Conservation (phyloP, 495 filamentous ascomycete species). For the Podospora fimiseda region DNA sequence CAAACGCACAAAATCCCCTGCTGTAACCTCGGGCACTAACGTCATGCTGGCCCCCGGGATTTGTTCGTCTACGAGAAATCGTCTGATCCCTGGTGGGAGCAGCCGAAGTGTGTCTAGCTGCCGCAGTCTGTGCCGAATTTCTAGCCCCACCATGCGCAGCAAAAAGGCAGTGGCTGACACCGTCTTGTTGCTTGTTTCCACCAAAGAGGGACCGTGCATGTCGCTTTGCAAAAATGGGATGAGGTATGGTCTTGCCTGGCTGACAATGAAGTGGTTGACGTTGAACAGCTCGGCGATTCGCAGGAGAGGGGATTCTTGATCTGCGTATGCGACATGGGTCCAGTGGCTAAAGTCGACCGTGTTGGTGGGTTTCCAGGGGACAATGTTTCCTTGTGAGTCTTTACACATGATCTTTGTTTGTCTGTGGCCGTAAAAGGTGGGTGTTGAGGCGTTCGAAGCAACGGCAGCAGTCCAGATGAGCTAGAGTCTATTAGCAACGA, state of each 20-base stretch:
- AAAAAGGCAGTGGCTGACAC: conserved; percentile 56
- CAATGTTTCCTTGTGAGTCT: conserved; percentile 66
- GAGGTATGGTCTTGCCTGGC: conserved; percentile 70
- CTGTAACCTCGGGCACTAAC: conserved; percentile 71
- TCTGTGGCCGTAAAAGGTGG: conserved; percentile 51
- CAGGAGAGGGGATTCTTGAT: conserved; percentile 71
- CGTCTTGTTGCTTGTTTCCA: conserved; percentile 50
- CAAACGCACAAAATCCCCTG: conserved; percentile 64
- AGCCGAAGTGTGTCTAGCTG: conserved; percentile 75
- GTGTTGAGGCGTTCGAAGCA: conserved; percentile 78
- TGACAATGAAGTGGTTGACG: conserved; percentile 81
- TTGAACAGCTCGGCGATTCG: conserved; percentile 91
- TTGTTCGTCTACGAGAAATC: conserved; percentile 81
- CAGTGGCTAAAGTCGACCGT: conserved; percentile 62
- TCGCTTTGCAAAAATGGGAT: conserved; percentile 81
- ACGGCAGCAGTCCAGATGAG: conserved; percentile 91
- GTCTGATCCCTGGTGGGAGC: conserved; percentile 60
- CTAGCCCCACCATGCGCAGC: conserved; percentile 62
- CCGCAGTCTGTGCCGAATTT: conserved; percentile 72
- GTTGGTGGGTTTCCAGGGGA: conserved; percentile 68
- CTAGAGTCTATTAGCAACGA: conserved; percentile 25
- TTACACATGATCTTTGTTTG: conserved; percentile 76
- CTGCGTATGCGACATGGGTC: conserved; percentile 61
- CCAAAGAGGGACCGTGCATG: conserved; percentile 63
- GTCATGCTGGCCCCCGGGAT: conserved; percentile 76